Evolutionary conservation across 75 land plant species (phyloP).

Genomic region (Larix kaempferi): DNA sequence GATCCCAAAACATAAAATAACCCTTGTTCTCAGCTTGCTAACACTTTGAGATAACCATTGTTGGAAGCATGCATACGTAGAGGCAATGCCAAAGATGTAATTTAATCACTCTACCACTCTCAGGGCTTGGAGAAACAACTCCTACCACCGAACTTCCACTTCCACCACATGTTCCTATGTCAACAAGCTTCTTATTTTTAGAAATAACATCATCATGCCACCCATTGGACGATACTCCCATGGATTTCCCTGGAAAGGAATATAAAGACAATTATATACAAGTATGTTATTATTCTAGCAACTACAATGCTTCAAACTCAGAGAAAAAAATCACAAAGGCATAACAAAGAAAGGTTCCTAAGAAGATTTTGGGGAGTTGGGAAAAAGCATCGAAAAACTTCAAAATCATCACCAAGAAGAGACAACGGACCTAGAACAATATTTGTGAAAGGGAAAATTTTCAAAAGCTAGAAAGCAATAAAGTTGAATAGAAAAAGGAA

Average conservation of each 20-base stretch:
- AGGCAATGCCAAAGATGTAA: slow-evolving; percentile 8
- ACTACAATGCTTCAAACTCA: neutral
- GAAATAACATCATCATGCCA: slow-evolving; percentile 11
- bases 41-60: neutral
- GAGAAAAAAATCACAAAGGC: neutral
- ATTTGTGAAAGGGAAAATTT: too few species aligned
- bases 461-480: too few species aligned
- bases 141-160: slow-evolving; percentile 3
- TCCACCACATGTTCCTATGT: neutral
- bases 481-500: too few species aligned
- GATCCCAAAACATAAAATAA: slow-evolving; percentile 15
- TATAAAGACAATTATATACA: neutral
- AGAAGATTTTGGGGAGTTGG: too few species aligned
- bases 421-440: too few species aligned
- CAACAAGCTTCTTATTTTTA: slow-evolving; percentile 1
- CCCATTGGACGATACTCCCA: slow-evolving; percentile 4
- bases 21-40: neutral
- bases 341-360: too few species aligned
- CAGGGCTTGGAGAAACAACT: neutral
- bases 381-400: too few species aligned
- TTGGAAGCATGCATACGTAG: slow-evolving; percentile 5
- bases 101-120: too few species aligned
- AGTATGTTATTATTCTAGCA: neutral
- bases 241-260: slow-evolving; percentile 6
- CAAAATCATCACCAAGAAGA: too few species aligned